A percentile compares a stretch with the other conserved stretches of the same genome.
These are phyloP conservation scores for Mycena kentingensis DNA, from an alignment of 768 basidiomycete genomes.

Conservation along the genomic window DNA sequence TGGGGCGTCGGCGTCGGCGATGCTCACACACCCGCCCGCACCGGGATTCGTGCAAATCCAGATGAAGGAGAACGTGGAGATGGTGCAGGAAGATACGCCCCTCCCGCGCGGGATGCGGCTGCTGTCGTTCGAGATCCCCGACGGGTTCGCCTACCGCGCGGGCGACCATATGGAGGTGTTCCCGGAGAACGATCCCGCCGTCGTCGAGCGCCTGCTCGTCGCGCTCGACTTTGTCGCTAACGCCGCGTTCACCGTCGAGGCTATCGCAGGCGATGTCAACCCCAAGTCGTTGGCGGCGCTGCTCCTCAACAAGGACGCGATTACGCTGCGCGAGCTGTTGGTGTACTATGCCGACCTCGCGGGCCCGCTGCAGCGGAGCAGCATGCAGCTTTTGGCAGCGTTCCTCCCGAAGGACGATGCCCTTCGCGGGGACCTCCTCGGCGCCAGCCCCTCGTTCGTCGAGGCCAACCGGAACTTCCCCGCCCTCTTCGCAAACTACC, in stretches of 20 bases:
- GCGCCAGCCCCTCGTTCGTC: background rate
- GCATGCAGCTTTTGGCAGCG: background rate
- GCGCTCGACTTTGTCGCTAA: conserved; percentile 15
- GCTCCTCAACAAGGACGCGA: conserved; percentile 5
- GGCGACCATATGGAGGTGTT: conserved; percentile 20
- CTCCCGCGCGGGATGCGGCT: conserved; percentile 17
- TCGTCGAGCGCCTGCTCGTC: conserved; percentile 14
- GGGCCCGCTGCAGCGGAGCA: conserved; percentile 12
- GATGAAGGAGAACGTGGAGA: conserved; percentile 8
- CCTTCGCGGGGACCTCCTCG: background rate
- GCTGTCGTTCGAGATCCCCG: conserved; percentile 11
- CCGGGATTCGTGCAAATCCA: conserved; percentile 9
- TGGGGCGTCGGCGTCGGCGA: background rate
- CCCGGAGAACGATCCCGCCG: conserved; percentile 14
- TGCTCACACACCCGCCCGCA: conserved; percentile 7
- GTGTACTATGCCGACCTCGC: conserved; percentile 15
- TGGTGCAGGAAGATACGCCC: conserved; percentile 14
- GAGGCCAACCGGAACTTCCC: conserved; percentile 15
- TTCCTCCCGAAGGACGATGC: conserved; percentile 13
- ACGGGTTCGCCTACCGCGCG: conserved; percentile 13
- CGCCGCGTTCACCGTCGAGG: conserved; percentile 15
- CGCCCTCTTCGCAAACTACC: conserved; percentile 9
- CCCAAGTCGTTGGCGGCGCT: conserved; percentile 9
- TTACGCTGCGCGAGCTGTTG: conserved; percentile 14
- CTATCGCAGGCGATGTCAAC: conserved; percentile 5